Conservation (phyloP, 75 land plant genomes). For the Cunninghamia lanceolata region DNA sequence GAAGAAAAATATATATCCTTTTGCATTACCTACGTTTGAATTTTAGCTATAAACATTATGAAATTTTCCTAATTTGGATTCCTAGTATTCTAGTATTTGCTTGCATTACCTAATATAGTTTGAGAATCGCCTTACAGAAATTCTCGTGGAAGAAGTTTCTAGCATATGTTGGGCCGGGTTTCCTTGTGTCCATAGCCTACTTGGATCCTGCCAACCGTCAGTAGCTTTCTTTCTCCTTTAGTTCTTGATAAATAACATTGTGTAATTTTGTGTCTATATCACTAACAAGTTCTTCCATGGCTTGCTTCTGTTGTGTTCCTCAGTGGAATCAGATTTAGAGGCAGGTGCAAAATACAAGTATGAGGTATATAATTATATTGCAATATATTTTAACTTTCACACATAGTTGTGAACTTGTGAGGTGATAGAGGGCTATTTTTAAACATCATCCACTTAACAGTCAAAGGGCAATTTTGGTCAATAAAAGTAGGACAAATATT, state of each 20-base stretch:
- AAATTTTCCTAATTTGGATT: background rate
- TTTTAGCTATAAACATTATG: background rate
- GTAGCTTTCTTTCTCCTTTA: background rate
- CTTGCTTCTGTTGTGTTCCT: background rate
- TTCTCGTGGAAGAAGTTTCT: constrained; percentile 14
- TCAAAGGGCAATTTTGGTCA: too few relatives aligned
- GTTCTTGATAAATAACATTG: background rate
- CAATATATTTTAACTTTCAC: background rate
- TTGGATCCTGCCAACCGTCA: constrained; percentile 32
- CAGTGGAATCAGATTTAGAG: constrained; percentile 71
- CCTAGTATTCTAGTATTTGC: too few relatives aligned
- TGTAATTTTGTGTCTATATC: background rate
- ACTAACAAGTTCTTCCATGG: background rate
- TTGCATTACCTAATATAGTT: background rate
- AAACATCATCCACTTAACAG: too few relatives aligned
- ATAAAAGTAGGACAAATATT: too few relatives aligned
- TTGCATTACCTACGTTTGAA: background rate
- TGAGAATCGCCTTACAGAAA: background rate
- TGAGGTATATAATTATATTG: constrained; percentile 28
- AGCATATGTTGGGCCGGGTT: constrained; percentile 31
- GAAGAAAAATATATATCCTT: too few relatives aligned
- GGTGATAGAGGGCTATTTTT: too few relatives aligned
- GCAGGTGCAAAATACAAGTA: constrained; percentile 60
- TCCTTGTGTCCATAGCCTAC: constrained; percentile 35
- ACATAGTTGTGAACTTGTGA: background rate